Base-by-base conservation (phyloP, 108 stramenopile species). In the Fistulifera pelliculosa region DNA sequence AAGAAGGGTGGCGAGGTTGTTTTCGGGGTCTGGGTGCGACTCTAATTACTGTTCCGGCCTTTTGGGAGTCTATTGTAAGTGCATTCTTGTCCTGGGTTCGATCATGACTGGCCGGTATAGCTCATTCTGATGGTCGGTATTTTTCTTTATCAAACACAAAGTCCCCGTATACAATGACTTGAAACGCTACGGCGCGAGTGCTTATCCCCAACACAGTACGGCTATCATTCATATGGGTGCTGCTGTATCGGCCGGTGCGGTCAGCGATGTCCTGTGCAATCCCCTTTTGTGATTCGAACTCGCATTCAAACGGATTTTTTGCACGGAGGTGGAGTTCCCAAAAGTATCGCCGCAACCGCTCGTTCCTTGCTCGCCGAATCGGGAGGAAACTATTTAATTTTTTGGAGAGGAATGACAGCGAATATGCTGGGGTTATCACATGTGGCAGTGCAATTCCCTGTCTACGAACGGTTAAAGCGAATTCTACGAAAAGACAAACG, bases 371-470 rank as follows among this genome's bases (percentile, higher is more conserved):
- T 78, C 50, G 35, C 39, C 8, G 74, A 81, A 54, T 86, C 84
- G 38, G 78, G 83, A 13, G 7, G 73, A 4, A 68, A 56, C 8
- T 35, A 35, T 35, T 35, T 35, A 8, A 73, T 84, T 48, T 95
- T 95, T 62, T 95, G 89, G 85, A 75, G 89, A 56, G 94, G 94
- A 0, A 71, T 95, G 62, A 73, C 78, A 8, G 94, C 94, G 26
- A 89, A 85, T 71, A 57, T 95, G 16, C 59, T 95, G 38, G 94
- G 94, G 48, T 71, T 95, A 45, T 68, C 73, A 22, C 94, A 95
- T 70, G 90, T 92, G 14, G 94, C 81, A 10, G 77, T 95, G 21
- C 94, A 95, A 63, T 95, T 95, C 62, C 94, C 94, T 22, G 71
- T 85, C 41, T 95, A 90, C 76, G 90, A 95, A 61, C 68, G 62